These are phyloP conservation scores for Pleurotus salmoneostramineus DNA, from an alignment of 768 basidiomycete species.

Conservation along the genomic window DNA sequence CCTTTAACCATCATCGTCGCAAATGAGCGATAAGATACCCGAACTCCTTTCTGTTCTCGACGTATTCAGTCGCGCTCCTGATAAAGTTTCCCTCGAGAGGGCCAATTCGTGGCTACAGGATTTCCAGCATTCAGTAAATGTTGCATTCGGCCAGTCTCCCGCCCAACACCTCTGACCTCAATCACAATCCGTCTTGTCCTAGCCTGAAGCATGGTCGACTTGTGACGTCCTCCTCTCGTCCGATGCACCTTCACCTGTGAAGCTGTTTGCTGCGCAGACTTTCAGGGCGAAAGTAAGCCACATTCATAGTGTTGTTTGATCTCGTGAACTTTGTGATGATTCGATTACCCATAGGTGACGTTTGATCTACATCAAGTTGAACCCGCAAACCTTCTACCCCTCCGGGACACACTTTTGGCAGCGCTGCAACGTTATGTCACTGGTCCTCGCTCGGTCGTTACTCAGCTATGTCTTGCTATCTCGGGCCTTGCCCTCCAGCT, in stretches of 20 bases:
- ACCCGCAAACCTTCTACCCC: slow-evolving; percentile 60
- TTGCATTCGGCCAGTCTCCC: slow-evolving; percentile 64
- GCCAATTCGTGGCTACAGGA: slow-evolving; percentile 97
- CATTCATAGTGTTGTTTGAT: background rate
- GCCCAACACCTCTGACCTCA: slow-evolving; percentile 57
- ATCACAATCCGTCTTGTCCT: slow-evolving; percentile 57
- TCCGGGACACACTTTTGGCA: slow-evolving; percentile 83
- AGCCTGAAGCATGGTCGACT: slow-evolving; percentile 96
- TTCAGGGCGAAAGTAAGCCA: slow-evolving; percentile 84
- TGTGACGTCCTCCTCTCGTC: slow-evolving; percentile 86
- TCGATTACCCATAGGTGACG: slow-evolving; percentile 63
- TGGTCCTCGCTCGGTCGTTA: slow-evolving; percentile 81
- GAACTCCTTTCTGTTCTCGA: slow-evolving; percentile 72
- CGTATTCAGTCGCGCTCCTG: slow-evolving; percentile 78
- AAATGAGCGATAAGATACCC: slow-evolving; percentile 63
- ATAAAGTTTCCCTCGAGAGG: slow-evolving; percentile 75
- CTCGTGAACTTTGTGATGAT: slow-evolving; percentile 16
- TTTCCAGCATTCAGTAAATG: slow-evolving; percentile 99
- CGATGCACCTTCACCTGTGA: slow-evolving; percentile 74
- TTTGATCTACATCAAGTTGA: slow-evolving; percentile 93
- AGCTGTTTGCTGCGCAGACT: slow-evolving; percentile 95
- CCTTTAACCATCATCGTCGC: slow-evolving; percentile 10
- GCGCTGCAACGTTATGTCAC: slow-evolving; percentile 69
- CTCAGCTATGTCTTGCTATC: slow-evolving; percentile 87
- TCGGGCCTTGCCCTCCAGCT: slow-evolving; percentile 90